phyloP scores from a whole-genome alignment of 331 rosid species.

The Quercus lobata region DNA sequence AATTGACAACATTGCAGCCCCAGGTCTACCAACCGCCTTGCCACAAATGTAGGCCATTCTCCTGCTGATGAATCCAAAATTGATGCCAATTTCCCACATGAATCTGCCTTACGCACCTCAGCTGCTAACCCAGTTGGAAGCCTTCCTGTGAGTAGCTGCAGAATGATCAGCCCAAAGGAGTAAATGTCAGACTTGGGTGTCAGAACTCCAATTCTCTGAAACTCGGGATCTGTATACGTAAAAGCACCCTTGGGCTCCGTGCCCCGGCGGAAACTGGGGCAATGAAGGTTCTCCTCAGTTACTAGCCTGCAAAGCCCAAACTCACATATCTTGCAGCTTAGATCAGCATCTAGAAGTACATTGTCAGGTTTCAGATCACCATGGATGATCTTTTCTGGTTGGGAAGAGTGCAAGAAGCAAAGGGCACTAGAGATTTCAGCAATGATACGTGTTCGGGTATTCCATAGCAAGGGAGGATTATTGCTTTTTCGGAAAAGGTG shows the following conservation, averaged over 20 bases:
- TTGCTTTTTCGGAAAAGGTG: slow-evolving; percentile 59
- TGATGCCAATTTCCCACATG: slow-evolving; percentile 47
- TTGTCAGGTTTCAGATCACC: slow-evolving; percentile 75
- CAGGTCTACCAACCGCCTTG: slow-evolving; percentile 50
- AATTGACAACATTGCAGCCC: slow-evolving; percentile 77
- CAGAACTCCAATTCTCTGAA: slow-evolving; percentile 58
- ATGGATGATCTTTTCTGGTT: slow-evolving; percentile 72
- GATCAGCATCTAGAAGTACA: slow-evolving; percentile 58
- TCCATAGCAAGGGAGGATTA: slow-evolving; percentile 54
- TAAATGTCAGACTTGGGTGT: slow-evolving; percentile 79
- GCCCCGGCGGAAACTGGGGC: slow-evolving; percentile 51
- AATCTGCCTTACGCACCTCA: slow-evolving; percentile 54
- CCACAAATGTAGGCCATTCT: slow-evolving; percentile 69
- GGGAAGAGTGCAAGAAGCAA: slow-evolving; percentile 83
- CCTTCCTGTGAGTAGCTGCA: slow-evolving; percentile 79
- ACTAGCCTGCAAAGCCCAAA: slow-evolving; percentile 72
- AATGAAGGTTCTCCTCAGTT: slow-evolving; percentile 57
- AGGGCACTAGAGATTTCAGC: slow-evolving; percentile 81
- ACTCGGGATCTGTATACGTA: slow-evolving; percentile 75
- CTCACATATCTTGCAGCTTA: slow-evolving; percentile 81
- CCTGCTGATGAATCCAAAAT: slow-evolving; percentile 78
- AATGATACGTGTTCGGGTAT: slow-evolving; percentile 58
- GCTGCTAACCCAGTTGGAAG: slow-evolving; percentile 55
- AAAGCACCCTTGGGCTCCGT: slow-evolving; percentile 70
- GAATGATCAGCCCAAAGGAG: slow-evolving; percentile 78